Percentiles rank a stretch among this genome's conserved stretches.
Conservation (phyloP, 495 filamentous ascomycete genomes). For the Bryoglossum gracile region DNA sequence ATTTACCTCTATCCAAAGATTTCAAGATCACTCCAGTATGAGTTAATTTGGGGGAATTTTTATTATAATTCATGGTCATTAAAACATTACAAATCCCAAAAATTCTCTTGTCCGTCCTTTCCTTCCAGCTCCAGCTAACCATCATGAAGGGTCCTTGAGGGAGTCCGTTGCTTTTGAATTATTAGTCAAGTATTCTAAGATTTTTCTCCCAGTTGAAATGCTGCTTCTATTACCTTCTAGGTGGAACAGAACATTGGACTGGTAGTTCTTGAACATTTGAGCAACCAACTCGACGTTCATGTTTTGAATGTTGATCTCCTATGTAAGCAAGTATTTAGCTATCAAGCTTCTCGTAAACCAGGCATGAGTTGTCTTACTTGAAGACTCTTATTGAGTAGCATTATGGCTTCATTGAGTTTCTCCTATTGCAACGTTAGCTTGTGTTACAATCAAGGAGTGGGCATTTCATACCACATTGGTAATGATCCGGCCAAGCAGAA, state of each 20-base stretch:
- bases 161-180: conserved; percentile 65
- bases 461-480: conserved; percentile 76
- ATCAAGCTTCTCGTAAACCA: background rate
- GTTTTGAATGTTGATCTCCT: conserved; percentile 97
- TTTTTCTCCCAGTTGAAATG: background rate
- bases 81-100: no score
- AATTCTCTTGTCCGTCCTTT: no score
- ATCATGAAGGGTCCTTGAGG: conserved; percentile 66
- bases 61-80: background rate
- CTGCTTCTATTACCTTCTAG: conserved; percentile 65
- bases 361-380: conserved; percentile 49
- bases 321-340: background rate
- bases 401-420: conserved; percentile 92
- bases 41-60: no score
- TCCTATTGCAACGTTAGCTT: conserved; percentile 49
- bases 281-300: conserved; percentile 97
- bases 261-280: conserved; percentile 99
- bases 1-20: no score
- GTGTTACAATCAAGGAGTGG: conserved; percentile 8
- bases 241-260: conserved; percentile 95
- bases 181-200: background rate
- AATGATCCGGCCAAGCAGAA: conserved; percentile 90
- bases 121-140: background rate
- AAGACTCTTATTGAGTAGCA: conserved; percentile 84
- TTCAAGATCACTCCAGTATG: no score